These are phyloP conservation scores for Stagonosporopsis vannaccii DNA, from an alignment of 2,329 filamentous ascomycete genomes.

Conservation along the genomic window DNA sequence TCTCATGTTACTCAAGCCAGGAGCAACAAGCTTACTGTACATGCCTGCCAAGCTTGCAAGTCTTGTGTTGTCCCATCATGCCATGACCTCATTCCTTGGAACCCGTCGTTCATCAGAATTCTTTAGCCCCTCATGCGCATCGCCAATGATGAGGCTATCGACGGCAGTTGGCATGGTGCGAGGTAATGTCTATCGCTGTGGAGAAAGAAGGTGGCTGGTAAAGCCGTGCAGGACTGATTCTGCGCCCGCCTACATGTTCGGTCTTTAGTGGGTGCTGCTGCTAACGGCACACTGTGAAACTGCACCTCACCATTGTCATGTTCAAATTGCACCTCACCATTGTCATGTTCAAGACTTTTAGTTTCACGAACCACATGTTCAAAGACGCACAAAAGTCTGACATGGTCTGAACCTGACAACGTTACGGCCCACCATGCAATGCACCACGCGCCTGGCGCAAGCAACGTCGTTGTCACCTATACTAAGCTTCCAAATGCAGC, in stretches of 20 bases:
- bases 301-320: too few species aligned
- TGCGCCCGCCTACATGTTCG: not conserved
- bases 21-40: constrained; percentile 13
- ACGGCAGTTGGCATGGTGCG: constrained; percentile 8
- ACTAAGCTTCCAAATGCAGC: too few species aligned
- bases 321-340: too few species aligned
- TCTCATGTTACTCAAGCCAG: constrained; percentile 1
- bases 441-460: too few species aligned
- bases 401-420: too few species aligned
- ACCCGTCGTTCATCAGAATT: not conserved
- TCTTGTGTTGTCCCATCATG: not conserved
- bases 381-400: too few species aligned
- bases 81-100: constrained; percentile 9
- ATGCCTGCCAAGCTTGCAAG: constrained; percentile 10
- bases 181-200: not conserved
- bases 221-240: not conserved
- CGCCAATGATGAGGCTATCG: not conserved
- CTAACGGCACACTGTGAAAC: too few species aligned
- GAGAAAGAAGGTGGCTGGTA: constrained; percentile 6
- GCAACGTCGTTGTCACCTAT: too few species aligned
- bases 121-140: not conserved
- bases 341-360: too few species aligned
- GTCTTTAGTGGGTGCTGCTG: too few species aligned
- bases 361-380: too few species aligned
- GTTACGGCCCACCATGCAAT: too few species aligned